Percentiles rank a stretch among this genome's conserved stretches.
Evolutionary conservation across 495 filamentous ascomycete genomes (phyloP).

Genomic region (Margaritispora aquatica): DNA sequence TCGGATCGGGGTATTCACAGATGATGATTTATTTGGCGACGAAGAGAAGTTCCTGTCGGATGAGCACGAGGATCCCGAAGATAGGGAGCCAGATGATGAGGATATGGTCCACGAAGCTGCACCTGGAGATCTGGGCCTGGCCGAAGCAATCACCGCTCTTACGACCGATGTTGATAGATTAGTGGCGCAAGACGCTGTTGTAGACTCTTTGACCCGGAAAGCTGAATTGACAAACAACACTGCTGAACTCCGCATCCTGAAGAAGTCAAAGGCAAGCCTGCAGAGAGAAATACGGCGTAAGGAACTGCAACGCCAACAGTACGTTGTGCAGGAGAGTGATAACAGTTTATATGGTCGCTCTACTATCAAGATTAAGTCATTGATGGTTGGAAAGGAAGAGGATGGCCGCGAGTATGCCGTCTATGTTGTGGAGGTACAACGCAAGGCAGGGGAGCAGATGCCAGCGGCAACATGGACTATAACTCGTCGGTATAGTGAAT

Average conservation of each 20-base stretch:
- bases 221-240: slow-evolving; percentile 96
- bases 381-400: slow-evolving; percentile 85
- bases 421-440: slow-evolving; percentile 86
- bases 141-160: slow-evolving; percentile 82
- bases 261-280: slow-evolving; percentile 90
- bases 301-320: slow-evolving; percentile 94
- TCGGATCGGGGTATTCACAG: slow-evolving; percentile 80
- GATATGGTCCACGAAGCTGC: slow-evolving; percentile 93
- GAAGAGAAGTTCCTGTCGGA: slow-evolving; percentile 83
- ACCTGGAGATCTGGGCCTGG: slow-evolving; percentile 88
- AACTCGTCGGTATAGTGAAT: slow-evolving; percentile 86
- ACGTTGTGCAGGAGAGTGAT: slow-evolving; percentile 95
- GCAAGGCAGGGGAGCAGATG: slow-evolving; percentile 86
- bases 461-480: slow-evolving; percentile 78
- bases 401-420: slow-evolving; percentile 91
- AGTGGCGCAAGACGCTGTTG: slow-evolving; percentile 77
- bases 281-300: slow-evolving; percentile 89
- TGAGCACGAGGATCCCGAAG: slow-evolving; percentile 69
- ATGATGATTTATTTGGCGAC: slow-evolving; percentile 90
- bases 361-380: slow-evolving; percentile 79
- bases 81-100: slow-evolving; percentile 53
- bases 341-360: slow-evolving; percentile 95
- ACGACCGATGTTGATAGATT: slow-evolving; percentile 87
- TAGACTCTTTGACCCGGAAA: slow-evolving; percentile 87
- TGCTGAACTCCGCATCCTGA: slow-evolving; percentile 83